These are phyloP conservation scores for Mycena amicta DNA, from an alignment of 768 basidiomycete genomes.

Conservation along the genomic window DNA sequence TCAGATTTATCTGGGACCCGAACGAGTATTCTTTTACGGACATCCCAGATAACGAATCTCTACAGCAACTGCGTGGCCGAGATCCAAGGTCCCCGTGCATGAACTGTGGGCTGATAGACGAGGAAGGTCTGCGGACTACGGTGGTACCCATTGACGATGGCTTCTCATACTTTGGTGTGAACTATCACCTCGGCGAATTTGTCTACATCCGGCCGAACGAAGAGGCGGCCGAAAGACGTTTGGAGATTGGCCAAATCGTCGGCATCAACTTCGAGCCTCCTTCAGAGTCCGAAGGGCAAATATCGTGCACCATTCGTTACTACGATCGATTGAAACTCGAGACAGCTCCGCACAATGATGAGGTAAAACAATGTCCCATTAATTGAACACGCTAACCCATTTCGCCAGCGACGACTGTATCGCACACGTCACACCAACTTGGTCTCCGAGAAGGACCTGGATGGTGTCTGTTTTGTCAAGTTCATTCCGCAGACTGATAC, in stretches of 20 bases:
- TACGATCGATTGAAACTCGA: constrained; percentile 5
- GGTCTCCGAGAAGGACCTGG: background rate
- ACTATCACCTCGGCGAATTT: constrained; percentile 10
- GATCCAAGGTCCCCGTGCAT: constrained; percentile 3
- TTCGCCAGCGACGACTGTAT: constrained; percentile 12
- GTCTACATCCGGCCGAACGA: constrained; percentile 5
- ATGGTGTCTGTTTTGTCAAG: constrained; percentile 7
- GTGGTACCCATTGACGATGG: constrained; percentile 1
- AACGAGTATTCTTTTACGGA: background rate
- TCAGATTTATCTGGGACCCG: background rate
- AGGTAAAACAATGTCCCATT: too few species aligned
- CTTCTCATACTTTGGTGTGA: background rate
- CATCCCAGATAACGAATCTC: background rate
- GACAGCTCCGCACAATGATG: too few species aligned
- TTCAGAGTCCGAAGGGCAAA: background rate
- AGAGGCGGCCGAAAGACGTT: background rate
- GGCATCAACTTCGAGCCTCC: background rate
- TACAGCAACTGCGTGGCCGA: background rate
- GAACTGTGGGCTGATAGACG: background rate
- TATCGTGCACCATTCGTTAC: constrained; percentile 1
- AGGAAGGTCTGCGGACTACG: background rate
- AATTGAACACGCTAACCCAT: too few species aligned
- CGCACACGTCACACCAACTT: background rate
- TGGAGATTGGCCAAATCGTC: constrained; percentile 5
- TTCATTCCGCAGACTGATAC: background rate